phyloP scores from a whole-genome alignment of 2,329 filamentous ascomycete genomes.

The Microsporum canis region DNA sequence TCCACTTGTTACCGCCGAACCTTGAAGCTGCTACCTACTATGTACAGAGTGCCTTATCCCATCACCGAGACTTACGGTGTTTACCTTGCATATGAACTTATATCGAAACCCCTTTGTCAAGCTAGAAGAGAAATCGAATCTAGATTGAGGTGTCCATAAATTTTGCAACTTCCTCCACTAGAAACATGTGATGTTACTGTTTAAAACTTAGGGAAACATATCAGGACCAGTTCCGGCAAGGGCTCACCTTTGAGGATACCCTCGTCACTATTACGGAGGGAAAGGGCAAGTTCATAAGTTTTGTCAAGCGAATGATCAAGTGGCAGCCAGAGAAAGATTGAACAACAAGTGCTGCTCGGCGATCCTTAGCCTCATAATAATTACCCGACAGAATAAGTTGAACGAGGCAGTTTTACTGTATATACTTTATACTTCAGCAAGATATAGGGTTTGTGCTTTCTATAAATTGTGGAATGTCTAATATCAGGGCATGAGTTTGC shows the following conservation, averaged over 20 bases:
- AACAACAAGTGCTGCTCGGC: neutral
- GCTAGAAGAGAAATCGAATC: constrained; percentile 20
- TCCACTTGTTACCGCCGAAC: too few relatives aligned
- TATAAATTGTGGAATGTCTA: neutral
- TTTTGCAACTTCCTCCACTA: neutral
- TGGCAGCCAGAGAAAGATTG: neutral
- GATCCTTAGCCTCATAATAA: neutral
- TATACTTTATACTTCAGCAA: neutral
- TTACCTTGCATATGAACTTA: too few relatives aligned
- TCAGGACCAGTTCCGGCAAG: neutral
- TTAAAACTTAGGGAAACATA: neutral
- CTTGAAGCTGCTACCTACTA: too few relatives aligned
- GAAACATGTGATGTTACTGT: neutral
- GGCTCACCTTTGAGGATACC: neutral
- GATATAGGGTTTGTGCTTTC: neutral
- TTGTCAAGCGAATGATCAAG: neutral
- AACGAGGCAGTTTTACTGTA: neutral
- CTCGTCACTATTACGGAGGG: neutral
- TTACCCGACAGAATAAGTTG: neutral
- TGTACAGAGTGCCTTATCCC: too few relatives aligned
- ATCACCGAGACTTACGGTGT: too few relatives aligned
- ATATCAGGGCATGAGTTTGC: neutral
- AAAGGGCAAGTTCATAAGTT: neutral
- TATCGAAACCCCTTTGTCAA: constrained; percentile 28
- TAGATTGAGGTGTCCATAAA: constrained; percentile 16